These are phyloP conservation scores for Elsinoe arachidis DNA, from an alignment of 2,329 filamentous ascomycete genomes.

Conservation along the genomic window DNA sequence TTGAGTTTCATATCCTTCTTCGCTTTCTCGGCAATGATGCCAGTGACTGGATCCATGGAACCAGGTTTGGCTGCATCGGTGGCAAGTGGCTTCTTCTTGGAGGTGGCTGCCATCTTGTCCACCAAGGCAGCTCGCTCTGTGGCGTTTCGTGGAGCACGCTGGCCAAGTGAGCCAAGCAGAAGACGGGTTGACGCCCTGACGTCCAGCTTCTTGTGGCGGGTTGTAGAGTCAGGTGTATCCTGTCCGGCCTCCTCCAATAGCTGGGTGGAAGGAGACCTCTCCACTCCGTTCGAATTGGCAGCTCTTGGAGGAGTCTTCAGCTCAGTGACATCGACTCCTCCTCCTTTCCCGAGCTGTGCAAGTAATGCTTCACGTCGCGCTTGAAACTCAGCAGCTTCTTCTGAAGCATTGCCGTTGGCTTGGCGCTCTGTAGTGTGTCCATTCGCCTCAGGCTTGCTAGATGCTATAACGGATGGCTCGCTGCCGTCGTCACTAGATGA, in stretches of 20 bases:
- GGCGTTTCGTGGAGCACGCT: conserved; percentile 59
- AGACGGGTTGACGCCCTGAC: conserved; percentile 57
- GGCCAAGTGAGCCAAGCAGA: conserved; percentile 62
- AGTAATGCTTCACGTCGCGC: conserved; percentile 44
- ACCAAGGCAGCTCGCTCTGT: conserved; percentile 58
- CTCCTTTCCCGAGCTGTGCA: conserved; percentile 39
- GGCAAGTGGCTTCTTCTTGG: conserved; percentile 11
- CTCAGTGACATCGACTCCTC: conserved; percentile 41
- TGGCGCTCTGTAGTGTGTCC: conserved; percentile 16
- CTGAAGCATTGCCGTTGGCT: conserved; percentile 18
- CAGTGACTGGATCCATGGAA: conserved; percentile 25
- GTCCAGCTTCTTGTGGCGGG: conserved; percentile 41
- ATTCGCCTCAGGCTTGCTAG: not conserved
- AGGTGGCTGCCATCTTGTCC: conserved; percentile 37
- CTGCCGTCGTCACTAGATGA: not conserved
- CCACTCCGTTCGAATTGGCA: not conserved
- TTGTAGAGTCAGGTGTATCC: conserved; percentile 4
- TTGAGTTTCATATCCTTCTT: conserved; percentile 4
- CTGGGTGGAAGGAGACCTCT: not conserved
- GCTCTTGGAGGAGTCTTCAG: not conserved
- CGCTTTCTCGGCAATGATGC: not conserved
- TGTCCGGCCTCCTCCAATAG: not conserved
- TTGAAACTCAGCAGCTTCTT: conserved; percentile 34
- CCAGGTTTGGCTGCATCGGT: conserved; percentile 15
- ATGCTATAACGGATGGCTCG: not conserved